Evolutionary conservation across 2,329 filamentous ascomycete genomes (phyloP).

Genomic region (Alternaria metachromatica): DNA sequence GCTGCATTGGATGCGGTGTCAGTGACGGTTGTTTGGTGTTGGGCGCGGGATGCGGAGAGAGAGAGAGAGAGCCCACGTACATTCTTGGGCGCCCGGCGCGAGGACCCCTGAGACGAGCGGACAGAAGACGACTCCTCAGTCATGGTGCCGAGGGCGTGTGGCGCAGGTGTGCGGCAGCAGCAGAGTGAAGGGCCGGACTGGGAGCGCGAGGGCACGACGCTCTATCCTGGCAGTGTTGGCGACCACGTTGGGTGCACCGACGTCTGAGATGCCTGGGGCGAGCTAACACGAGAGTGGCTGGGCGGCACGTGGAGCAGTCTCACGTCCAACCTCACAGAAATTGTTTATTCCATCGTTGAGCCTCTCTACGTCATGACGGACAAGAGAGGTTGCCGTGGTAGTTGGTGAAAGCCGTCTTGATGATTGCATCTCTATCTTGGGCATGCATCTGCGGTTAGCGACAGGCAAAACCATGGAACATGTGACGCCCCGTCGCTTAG

Average conservation of each 20-base stretch:
- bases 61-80: slow-evolving; percentile 30
- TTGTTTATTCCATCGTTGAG: neutral
- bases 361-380: neutral
- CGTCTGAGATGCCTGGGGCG: slow-evolving; percentile 15
- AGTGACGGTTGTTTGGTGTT: slow-evolving; percentile 18
- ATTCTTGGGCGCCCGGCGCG: slow-evolving; percentile 45
- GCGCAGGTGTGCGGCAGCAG: slow-evolving; percentile 26
- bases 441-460: neutral
- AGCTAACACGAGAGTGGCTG: slow-evolving; percentile 20
- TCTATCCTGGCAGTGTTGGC: slow-evolving; percentile 19
- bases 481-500: slow-evolving; percentile 4
- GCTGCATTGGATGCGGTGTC: slow-evolving; percentile 53
- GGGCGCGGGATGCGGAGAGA: slow-evolving; percentile 11
- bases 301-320: slow-evolving; percentile 19
- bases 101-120: slow-evolving; percentile 56
- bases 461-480: neutral
- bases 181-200: slow-evolving; percentile 17
- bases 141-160: slow-evolving; percentile 23
- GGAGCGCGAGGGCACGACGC: slow-evolving; percentile 23
- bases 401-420: neutral
- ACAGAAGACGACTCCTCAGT: slow-evolving; percentile 34
- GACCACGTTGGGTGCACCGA: slow-evolving; percentile 19
- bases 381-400: neutral
- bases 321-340: slow-evolving; percentile 6
- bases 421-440: neutral